These are phyloP conservation scores for Hymenoscyphus fraxineus DNA, from an alignment of 2,329 filamentous ascomycete species.

Conservation along the genomic window DNA sequence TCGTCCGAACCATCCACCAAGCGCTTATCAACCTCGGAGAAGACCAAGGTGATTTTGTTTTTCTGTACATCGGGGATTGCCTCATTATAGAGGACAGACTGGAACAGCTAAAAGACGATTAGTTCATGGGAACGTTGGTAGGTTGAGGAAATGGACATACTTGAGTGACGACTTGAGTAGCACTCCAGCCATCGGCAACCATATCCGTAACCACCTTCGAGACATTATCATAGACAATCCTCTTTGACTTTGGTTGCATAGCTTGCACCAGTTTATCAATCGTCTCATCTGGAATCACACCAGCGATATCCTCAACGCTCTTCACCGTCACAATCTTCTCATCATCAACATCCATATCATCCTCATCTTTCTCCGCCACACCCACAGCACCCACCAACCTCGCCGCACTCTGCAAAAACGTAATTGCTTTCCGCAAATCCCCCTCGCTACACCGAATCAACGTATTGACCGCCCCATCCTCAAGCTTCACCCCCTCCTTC, in stretches of 20 bases:
- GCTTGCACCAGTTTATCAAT: slow-evolving; percentile 68
- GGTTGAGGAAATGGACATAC: slow-evolving; percentile 39
- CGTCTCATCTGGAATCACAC: slow-evolving; percentile 77
- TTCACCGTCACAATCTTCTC: slow-evolving; percentile 70
- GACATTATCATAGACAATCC: slow-evolving; percentile 67
- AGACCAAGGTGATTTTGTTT: slow-evolving; percentile 81
- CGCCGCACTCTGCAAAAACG: slow-evolving; percentile 91
- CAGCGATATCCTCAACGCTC: slow-evolving; percentile 90
- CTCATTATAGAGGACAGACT: slow-evolving; percentile 79
- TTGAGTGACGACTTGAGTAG: slow-evolving; percentile 79
- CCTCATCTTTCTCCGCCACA: slow-evolving; percentile 37
- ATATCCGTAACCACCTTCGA: slow-evolving; percentile 81
- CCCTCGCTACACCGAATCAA: slow-evolving; percentile 87
- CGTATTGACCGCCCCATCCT: slow-evolving; percentile 75
- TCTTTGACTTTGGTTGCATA: slow-evolving; percentile 67
- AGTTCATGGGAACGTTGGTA: not conserved
- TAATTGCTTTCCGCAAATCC: slow-evolving; percentile 93
- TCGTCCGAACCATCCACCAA: slow-evolving; percentile 93
- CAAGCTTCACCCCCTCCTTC: slow-evolving; percentile 71
- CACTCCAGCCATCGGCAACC: slow-evolving; percentile 96
- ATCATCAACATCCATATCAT: slow-evolving; percentile 45
- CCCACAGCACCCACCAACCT: slow-evolving; percentile 72
- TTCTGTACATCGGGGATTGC: slow-evolving; percentile 80
- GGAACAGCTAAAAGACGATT: slow-evolving; percentile 62
- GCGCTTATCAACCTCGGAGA: slow-evolving; percentile 92